Evolutionary conservation across 208 protist genomes (phyloP).

Genomic region (Giardia duodenalis): DNA sequence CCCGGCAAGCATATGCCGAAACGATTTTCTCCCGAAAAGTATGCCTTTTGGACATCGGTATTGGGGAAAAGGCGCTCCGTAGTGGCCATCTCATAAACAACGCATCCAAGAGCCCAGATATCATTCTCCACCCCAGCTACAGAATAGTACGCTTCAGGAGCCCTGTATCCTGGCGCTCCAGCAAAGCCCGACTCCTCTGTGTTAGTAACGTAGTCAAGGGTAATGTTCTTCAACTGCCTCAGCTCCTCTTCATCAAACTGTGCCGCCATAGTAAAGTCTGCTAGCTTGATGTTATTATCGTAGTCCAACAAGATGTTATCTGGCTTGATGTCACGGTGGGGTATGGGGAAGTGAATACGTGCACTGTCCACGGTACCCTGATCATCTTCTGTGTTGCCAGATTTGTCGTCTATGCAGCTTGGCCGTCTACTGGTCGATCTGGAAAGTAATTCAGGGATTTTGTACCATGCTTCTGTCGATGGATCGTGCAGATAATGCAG

Average conservation of each 20-base stretch:
- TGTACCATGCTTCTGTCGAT: neutral
- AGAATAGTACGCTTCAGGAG: neutral
- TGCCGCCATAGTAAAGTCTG: neutral
- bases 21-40: neutral
- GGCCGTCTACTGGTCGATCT: too few species aligned
- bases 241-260: neutral
- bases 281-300: neutral
- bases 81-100: neutral
- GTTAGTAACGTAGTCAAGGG: too few species aligned
- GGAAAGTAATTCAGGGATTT: too few species aligned
- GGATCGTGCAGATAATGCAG: neutral
- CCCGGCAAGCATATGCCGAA: neutral
- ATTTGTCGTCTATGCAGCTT: too few species aligned
- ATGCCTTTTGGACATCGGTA: neutral
- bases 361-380: too few species aligned
- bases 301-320: neutral
- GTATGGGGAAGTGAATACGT: neutral
- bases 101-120: neutral
- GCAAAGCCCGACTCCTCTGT: neutral
- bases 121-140: neutral
- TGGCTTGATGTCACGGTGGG: neutral
- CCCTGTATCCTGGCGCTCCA: neutral
- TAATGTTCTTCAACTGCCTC: neutral
- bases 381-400: neutral
- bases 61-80: neutral